phyloP scores from a whole-genome alignment of 2,329 filamentous ascomycete genomes.

The Cladophialophora yegresii region DNA sequence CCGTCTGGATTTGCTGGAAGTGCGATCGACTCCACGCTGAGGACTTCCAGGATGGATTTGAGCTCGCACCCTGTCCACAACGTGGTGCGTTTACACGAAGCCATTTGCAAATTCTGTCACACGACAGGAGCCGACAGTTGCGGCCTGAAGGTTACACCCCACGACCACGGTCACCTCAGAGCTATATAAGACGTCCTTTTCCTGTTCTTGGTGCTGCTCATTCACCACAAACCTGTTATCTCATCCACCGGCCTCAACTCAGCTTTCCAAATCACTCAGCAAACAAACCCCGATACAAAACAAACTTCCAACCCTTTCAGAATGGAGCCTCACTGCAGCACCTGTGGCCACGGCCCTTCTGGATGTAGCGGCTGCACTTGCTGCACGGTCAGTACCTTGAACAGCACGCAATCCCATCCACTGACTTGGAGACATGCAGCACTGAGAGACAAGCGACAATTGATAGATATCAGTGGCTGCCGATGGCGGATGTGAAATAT shows the following conservation, averaged over 20 bases:
- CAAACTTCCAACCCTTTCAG: background rate
- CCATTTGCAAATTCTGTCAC: background rate
- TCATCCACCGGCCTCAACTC: background rate
- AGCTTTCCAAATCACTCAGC: background rate
- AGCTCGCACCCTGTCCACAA: background rate
- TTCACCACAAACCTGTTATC: background rate
- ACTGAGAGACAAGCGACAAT: background rate
- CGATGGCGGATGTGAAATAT: background rate
- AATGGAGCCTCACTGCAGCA: slow-evolving; percentile 9
- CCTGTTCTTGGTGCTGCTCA: background rate
- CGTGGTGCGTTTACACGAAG: background rate
- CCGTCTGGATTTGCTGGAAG: background rate
- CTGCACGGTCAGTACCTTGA: slow-evolving; percentile 6
- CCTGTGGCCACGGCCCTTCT: slow-evolving; percentile 1
- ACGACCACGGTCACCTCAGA: background rate
- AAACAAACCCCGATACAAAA: background rate
- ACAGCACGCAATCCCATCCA: background rate
- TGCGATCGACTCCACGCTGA: background rate
- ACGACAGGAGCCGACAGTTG: background rate
- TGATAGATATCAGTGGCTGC: background rate
- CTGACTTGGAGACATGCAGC: background rate
- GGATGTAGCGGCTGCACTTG: slow-evolving; percentile 8
- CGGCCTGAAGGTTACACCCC: background rate
- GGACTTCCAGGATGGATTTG: background rate
- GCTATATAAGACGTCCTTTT: background rate